Base-by-base conservation (phyloP, 495 filamentous ascomycete species). In the Massariosphaeria phaeospora region DNA sequence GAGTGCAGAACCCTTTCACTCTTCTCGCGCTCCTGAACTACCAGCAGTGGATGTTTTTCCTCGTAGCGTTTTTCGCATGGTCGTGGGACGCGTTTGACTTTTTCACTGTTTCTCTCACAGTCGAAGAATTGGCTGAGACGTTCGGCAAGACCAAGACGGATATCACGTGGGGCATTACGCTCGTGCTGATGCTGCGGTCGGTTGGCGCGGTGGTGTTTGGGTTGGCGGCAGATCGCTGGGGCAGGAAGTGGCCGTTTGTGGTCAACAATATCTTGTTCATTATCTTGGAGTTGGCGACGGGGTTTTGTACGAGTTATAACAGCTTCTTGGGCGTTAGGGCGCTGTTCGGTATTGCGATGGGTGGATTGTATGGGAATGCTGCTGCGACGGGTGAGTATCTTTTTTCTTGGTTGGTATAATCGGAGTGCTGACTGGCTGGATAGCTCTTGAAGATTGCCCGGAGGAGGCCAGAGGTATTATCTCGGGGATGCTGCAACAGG, bases 11-110 rank as follows among this genome's bases (percentile, higher is more conserved):
- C 65, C 90, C 90, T 0, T 78, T 95, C 69, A 76, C 70, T 20
- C 74, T 88, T 1, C 65, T 96, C 20, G 21, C 30, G 23, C 56
- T 86, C 66, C 72, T 95, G 36, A 91, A 76, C 59, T 65, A 68
- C 30, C 82, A 81, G 35, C 86, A 96, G 72, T 96, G 90, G 90
- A 74, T 89, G 18, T 91, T 91, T 69, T 94, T 95, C 69, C 65
- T 76, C 27, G 80, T 82, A 59, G 60, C 70, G 55, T 68, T 73
- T 55, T 42, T 67, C 11, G 66, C 53, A 20, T 67, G 80, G 80
- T 81, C 83, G 0, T 91, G 88, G 85, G 88, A 95, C 67, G 81
- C 88, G 12, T 91, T 93, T 56, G 89, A 95, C 65, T 95, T 95
- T 75, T 95, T 95, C 74, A 91, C 86, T 55, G 87, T 93, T 61